Conservation (phyloP, 208 protist species). For the Balamuthia mandrillaris region DNA sequence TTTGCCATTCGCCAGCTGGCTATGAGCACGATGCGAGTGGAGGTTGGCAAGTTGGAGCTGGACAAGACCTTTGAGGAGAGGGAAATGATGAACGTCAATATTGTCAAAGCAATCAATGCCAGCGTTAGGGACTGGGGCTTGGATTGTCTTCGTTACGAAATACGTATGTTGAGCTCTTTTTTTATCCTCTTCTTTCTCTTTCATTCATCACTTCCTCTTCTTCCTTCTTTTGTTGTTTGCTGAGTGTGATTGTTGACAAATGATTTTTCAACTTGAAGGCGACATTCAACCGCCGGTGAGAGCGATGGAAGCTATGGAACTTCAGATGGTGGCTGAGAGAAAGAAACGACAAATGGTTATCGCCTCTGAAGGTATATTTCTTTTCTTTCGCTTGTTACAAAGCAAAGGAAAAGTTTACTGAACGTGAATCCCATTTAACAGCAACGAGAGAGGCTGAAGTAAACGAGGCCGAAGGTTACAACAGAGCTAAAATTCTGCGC, state of each 20-base stretch:
- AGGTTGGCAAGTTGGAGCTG: constrained; percentile 88
- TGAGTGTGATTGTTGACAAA: not conserved
- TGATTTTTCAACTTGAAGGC: not conserved
- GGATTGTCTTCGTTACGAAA: constrained; percentile 91
- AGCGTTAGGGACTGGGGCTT: constrained; percentile 92
- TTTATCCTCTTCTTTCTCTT: not conserved
- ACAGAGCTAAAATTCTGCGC: constrained; percentile 64
- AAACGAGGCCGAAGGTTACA: constrained; percentile 86
- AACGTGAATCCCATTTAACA: not conserved
- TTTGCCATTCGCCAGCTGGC: constrained; percentile 92
- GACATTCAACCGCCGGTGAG: not conserved
- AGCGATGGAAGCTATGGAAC: not conserved
- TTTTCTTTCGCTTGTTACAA: not conserved
- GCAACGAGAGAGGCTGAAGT: constrained; percentile 75
- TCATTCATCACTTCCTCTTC: not conserved
- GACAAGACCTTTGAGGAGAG: constrained; percentile 90
- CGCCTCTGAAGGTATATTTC: not conserved
- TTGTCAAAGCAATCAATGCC: constrained; percentile 82
- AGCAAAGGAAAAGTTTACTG: not conserved
- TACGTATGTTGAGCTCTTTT: constrained; percentile 60
- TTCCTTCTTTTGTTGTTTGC: not conserved
- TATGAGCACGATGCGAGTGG: constrained; percentile 90
- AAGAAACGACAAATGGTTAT: not conserved
- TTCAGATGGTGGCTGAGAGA: not conserved
- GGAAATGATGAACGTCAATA: constrained; percentile 85